A percentile compares a stretch with the other conserved stretches of the same genome.
Conservation (phyloP, 108 stramenopile genomes). For the Epithemia pelagica region DNA sequence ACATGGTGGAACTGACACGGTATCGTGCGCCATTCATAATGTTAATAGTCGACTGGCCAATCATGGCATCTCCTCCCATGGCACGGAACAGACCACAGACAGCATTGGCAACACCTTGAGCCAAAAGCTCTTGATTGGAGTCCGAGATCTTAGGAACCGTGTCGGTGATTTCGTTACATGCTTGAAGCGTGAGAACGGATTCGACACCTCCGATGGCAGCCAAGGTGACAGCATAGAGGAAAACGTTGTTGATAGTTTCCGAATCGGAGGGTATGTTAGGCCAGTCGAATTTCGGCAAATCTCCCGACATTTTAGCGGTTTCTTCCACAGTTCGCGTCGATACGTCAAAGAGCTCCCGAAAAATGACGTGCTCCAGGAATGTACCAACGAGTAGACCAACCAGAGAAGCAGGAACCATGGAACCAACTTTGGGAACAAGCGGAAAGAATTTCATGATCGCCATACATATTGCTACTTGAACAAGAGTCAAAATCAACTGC, state of each 20-base stretch:
- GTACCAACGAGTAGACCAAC: no score
- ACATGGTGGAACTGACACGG: conserved; percentile 36
- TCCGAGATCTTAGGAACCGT: conserved; percentile 37
- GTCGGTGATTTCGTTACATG: conserved; percentile 50
- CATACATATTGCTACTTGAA: no score
- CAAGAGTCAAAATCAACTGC: no score
- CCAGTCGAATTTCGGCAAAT: conserved; percentile 34
- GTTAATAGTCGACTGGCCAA: conserved; percentile 58
- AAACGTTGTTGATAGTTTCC: conserved; percentile 27
- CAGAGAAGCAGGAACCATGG: no score
- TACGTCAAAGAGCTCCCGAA: conserved; percentile 30
- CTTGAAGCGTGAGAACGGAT: conserved; percentile 46
- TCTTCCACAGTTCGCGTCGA: conserved; percentile 40
- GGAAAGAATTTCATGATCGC: no score
- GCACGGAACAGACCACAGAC: conserved; percentile 38
- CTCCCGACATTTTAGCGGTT: conserved; percentile 33
- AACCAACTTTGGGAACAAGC: no score
- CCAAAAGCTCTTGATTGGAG: conserved; percentile 48
- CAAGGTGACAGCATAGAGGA: conserved; percentile 30
- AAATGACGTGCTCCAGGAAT: no score
- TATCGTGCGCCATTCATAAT: conserved; percentile 52
- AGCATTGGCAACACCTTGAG: conserved; percentile 46
- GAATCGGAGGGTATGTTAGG: conserved; percentile 24
- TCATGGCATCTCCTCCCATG: conserved; percentile 62
- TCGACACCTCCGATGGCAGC: conserved; percentile 48